Base-by-base conservation (phyloP, 23 red algal species). In the Cyanidium caldarium region DNA sequence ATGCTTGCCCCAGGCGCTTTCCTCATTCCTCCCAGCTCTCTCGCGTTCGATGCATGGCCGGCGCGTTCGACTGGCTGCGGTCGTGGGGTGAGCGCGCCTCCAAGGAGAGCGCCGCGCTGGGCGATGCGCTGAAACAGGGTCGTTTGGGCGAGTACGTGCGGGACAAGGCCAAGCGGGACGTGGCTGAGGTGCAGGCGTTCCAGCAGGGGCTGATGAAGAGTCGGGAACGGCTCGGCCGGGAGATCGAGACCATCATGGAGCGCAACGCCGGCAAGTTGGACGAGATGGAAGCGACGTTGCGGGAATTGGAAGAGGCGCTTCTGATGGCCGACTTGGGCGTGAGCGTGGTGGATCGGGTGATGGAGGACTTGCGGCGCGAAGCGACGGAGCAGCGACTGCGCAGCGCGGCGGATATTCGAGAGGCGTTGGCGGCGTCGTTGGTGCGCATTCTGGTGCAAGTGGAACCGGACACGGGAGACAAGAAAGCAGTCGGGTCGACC, bases 251-350 rank as follows among this genome's bases (percentile, higher is more conserved):
- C 43, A 73, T 83, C 3, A 36, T 80, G 36, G 70, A 58, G 20
- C 41, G 39, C 1, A 73, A 77, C 25, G 44, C 40, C 21, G 87
- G 74, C 36, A 51, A 35, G 10, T 80, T 79, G 33, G 73, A 82
- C 39, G 68, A 91, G 20, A 25, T 94, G 7, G 76, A 94, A 14
- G 75, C 77, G 37, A 67, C 71, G 34, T 66, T 94, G 31, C 73
- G 72, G 38, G 73, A 86, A 31, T 44, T 94, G 42, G 87, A 94
- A 66, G 81, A 94, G 38, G 76, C 81, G 39, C 77, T 94, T 26
- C 80, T 94, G 3, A 85, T 45, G 65, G 70, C 87, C 37, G 87
- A 94, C 57, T 57, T 94, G 57, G 87, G 87, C 29, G 79, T 94
- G 1, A 73, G 80, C 39, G 79, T 76, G 14, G 80, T 85, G n/a